These are phyloP conservation scores for Penicillium sclerotigenum DNA, from an alignment of 2,329 filamentous ascomycete species.

Conservation along the genomic window DNA sequence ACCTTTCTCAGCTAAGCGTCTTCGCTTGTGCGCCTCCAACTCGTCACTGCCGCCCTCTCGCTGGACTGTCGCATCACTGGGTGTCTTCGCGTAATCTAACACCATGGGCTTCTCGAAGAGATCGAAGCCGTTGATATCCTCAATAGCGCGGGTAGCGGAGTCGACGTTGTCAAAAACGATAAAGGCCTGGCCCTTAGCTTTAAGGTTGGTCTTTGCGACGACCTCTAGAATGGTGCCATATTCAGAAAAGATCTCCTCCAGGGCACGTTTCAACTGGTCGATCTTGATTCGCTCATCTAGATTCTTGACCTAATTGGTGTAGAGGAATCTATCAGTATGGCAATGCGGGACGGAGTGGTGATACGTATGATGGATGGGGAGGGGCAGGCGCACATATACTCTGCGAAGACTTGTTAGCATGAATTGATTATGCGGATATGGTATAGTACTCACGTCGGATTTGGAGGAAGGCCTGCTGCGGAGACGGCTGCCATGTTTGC, in stretches of 20 bases:
- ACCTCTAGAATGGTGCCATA: conserved; percentile 84
- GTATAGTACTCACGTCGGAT: conserved; percentile 38
- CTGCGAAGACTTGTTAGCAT: conserved; percentile 27
- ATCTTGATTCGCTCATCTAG: conserved; percentile 90
- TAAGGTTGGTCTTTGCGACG: conserved; percentile 83
- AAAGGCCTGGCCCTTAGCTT: conserved; percentile 93
- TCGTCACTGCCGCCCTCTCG: conserved; percentile 71
- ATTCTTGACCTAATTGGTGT: conserved; percentile 60
- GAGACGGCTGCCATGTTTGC: conserved; percentile 39
- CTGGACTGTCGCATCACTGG: conserved; percentile 83
- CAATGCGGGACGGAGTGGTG: conserved; percentile 10
- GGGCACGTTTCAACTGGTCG: conserved; percentile 68
- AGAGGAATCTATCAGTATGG: conserved; percentile 12
- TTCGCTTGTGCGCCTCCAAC: conserved; percentile 80
- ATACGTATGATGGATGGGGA: conserved; percentile 11
- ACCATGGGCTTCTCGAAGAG: conserved; percentile 89
- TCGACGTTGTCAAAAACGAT: conserved; percentile 83
- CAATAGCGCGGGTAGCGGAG: conserved; percentile 74
- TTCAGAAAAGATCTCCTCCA: conserved; percentile 77
- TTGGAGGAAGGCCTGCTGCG: conserved; percentile 33
- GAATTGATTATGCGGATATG: background rate
- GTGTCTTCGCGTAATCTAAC: conserved; percentile 74
- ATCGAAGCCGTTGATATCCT: conserved; percentile 88
- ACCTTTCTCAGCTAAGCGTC: conserved; percentile 88
- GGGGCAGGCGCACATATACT: conserved; percentile 39